A percentile compares a stretch with the other conserved stretches of the same genome.
Conservation (phyloP, 371 early-diverging fungal genomes). For the Blakeslea trispora region DNA sequence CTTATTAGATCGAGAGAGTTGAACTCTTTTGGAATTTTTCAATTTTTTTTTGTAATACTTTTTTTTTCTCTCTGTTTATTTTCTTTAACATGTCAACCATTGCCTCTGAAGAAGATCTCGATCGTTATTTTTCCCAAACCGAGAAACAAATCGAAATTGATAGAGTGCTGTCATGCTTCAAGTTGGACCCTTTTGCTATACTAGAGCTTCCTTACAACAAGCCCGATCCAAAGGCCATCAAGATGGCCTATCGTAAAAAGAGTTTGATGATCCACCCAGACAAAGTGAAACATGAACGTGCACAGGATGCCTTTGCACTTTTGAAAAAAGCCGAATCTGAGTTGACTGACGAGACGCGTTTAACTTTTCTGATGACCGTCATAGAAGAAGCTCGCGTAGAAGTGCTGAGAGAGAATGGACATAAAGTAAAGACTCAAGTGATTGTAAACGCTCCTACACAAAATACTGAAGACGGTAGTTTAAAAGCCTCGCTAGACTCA, state of each 20-base stretch:
- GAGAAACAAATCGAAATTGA: constrained; percentile 84
- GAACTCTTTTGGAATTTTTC: too few species aligned
- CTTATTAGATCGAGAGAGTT: too few species aligned
- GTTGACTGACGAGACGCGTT: constrained; percentile 67
- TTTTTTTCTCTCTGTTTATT: too few species aligned
- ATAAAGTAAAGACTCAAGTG: constrained; percentile 43
- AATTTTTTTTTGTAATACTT: too few species aligned
- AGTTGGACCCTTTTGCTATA: constrained; percentile 81
- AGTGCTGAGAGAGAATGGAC: constrained; percentile 52
- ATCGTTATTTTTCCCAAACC: constrained; percentile 66
- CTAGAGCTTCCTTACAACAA: constrained; percentile 70
- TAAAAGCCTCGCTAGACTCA: constrained; percentile 32
- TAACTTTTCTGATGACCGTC: constrained; percentile 59
- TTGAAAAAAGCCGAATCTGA: constrained; percentile 86
- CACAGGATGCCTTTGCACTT: constrained; percentile 81
- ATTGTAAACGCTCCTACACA: constrained; percentile 27
- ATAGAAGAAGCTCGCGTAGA: constrained; percentile 71
- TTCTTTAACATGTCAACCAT: constrained; percentile 8
- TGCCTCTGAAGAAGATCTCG: constrained; percentile 55
- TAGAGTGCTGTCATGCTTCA: constrained; percentile 74
- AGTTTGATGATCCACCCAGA: constrained; percentile 92
- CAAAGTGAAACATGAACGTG: constrained; percentile 76
- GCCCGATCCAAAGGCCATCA: constrained; percentile 62
- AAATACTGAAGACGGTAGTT: constrained; percentile 20
- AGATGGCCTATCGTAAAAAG: constrained; percentile 78